These are phyloP conservation scores for Antrodiella citrinella DNA, from an alignment of 768 basidiomycete species.

Conservation along the genomic window DNA sequence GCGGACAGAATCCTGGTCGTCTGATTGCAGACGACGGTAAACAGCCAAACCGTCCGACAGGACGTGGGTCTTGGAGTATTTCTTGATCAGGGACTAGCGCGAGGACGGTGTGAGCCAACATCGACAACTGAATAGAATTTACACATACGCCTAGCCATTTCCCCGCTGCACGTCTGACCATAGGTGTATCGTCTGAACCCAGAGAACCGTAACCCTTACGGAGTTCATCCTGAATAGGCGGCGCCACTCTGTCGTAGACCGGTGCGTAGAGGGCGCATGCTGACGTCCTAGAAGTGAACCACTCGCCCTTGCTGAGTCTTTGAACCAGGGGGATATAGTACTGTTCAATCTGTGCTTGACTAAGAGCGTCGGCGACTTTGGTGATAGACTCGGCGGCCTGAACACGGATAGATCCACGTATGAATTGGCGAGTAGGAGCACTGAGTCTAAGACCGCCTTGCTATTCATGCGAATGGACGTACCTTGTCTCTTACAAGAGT, in stretches of 20 bases:
- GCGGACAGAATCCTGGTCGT: constrained; percentile 98
- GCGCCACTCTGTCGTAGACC: constrained; percentile 75
- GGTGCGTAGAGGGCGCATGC: constrained; percentile 90
- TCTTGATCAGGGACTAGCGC: constrained; percentile 71
- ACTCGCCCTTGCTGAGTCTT: constrained; percentile 87
- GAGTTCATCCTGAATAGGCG: constrained; percentile 75
- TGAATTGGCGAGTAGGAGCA: constrained; percentile 3
- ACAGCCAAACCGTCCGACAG: constrained; percentile 83
- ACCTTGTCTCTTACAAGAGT: constrained; percentile 98
- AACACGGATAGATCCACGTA: too few species aligned
- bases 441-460: neutral
- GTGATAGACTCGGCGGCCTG: constrained; percentile 96
- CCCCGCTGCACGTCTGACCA: constrained; percentile 94
- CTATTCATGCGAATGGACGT: too few species aligned
- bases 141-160: constrained; percentile 88
- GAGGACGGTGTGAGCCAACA: constrained; percentile 1
- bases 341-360: constrained; percentile 75
- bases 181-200: constrained; percentile 92
- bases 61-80: constrained; percentile 73
- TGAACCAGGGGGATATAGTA: constrained; percentile 87
- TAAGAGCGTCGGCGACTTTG: constrained; percentile 74
- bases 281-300: constrained; percentile 98
- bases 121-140: neutral
- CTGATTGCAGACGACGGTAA: constrained; percentile 87
- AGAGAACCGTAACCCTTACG: constrained; percentile 78